Conservation (phyloP, 768 basidiomycete genomes). For the Podaxis sp. region DNA sequence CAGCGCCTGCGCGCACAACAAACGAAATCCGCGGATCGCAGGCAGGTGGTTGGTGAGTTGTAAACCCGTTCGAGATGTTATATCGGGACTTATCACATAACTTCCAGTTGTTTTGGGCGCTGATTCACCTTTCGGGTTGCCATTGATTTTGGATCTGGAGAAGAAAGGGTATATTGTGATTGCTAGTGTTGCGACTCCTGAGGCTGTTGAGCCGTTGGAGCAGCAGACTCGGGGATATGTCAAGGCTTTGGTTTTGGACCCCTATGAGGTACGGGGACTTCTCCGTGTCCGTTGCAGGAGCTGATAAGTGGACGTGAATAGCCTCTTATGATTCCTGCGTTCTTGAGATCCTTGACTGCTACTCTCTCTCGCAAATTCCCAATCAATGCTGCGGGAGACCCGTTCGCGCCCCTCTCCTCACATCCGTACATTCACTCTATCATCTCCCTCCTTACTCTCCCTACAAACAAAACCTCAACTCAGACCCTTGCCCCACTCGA, state of each 20-base stretch:
- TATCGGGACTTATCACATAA: slow-evolving; percentile 10
- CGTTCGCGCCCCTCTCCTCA: slow-evolving; percentile 63
- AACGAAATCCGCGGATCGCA: slow-evolving; percentile 49
- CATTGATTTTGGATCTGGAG: slow-evolving; percentile 74
- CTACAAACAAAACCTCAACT: slow-evolving; percentile 35
- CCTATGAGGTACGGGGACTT: slow-evolving; percentile 56
- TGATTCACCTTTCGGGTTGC: slow-evolving; percentile 69
- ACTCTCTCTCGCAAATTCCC: slow-evolving; percentile 84
- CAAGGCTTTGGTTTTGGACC: slow-evolving; percentile 79
- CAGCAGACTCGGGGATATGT: slow-evolving; percentile 70
- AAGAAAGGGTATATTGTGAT: slow-evolving; percentile 82
- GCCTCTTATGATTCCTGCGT: slow-evolving; percentile 71
- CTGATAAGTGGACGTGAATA: slow-evolving; percentile 27
- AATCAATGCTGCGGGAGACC: slow-evolving; percentile 75
- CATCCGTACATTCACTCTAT: slow-evolving; percentile 76
- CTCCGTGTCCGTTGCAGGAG: background rate
- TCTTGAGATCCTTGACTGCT: slow-evolving; percentile 79
- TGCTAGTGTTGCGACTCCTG: slow-evolving; percentile 69
- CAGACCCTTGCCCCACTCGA: slow-evolving; percentile 64
- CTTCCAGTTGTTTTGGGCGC: slow-evolving; percentile 76
- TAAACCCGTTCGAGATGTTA: background rate
- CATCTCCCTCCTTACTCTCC: slow-evolving; percentile 71
- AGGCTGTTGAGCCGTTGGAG: slow-evolving; percentile 67
- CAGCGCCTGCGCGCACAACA: slow-evolving; percentile 39
- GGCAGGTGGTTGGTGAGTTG: slow-evolving; percentile 68